Conservation (phyloP, 305 asterid genomes). For the Ajuga reptans region DNA sequence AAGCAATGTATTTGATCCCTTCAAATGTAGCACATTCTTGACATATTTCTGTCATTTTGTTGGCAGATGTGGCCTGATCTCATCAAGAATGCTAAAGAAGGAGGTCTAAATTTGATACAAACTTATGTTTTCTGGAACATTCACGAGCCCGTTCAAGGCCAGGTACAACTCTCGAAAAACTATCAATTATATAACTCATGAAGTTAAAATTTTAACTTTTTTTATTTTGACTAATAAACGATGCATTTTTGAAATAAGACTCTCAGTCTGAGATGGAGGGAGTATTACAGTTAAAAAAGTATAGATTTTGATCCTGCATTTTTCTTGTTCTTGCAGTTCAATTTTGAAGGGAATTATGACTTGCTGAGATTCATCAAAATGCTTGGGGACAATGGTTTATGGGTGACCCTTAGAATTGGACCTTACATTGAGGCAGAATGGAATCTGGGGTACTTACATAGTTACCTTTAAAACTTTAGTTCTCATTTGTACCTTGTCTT, state of each 20-base stretch:
- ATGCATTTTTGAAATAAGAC: background rate
- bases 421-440: conserved; percentile 90
- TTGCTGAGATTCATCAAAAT: conserved; percentile 53
- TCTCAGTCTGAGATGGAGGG: no score
- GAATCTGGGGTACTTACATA: conserved; percentile 55
- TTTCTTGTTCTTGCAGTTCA: conserved; percentile 30
- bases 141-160: conserved; percentile 76
- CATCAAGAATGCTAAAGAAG: conserved; percentile 51
- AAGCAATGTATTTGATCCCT: background rate
- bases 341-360: conserved; percentile 63
- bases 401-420: conserved; percentile 77
- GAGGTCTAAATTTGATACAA: conserved; percentile 62
- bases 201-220: no score
- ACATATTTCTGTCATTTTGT: background rate
- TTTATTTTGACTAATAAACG: no score
- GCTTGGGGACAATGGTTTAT: conserved; percentile 56
- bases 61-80: conserved; percentile 70
- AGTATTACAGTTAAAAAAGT: background rate
- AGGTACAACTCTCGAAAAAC: no score
- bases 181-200: no score
- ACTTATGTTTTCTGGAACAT: conserved; percentile 83
- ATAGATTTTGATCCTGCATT: no score
- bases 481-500: background rate
- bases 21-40: background rate
- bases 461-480: background rate